Conservation (phyloP, 257 asterid species). For the Solanum ossicruentum region DNA sequence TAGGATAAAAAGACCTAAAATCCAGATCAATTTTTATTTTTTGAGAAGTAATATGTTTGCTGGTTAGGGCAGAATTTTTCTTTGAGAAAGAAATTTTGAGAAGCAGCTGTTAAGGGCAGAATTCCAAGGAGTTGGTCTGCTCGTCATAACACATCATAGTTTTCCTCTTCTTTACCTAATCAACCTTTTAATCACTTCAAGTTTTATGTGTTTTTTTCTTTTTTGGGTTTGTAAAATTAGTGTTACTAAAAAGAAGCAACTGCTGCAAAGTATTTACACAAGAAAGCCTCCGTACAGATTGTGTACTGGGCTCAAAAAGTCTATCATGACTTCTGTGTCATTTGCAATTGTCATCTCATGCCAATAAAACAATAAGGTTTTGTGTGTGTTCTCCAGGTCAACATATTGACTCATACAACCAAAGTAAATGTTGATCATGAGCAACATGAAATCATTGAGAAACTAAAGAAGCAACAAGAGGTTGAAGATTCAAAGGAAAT, state of each 20-base stretch:
- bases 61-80: not conserved
- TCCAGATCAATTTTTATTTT: not conserved
- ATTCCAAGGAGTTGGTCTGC: not conserved
- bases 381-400: constrained; percentile 46
- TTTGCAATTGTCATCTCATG: not conserved
- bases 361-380: not conserved
- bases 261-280: not conserved
- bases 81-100: not conserved
- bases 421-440: constrained; percentile 21
- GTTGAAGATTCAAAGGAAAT: constrained; percentile 4
- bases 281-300: not conserved
- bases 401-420: constrained; percentile 56
- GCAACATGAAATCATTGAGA: constrained; percentile 15
- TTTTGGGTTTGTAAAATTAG: not conserved
- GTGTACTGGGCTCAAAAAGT: not conserved
- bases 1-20: not conserved
- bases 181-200: not conserved
- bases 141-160: not conserved
- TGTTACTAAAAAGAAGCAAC: not conserved
- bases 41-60: not conserved
- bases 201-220: not conserved
- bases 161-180: not conserved
- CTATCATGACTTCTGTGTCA: not conserved
- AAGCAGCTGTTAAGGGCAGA: not conserved
- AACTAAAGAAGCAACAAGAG: constrained; percentile 16